A percentile compares a stretch with the other conserved stretches of the same genome.
These are phyloP conservation scores for Zizania palustris DNA, from an alignment of 202 grass and related monocot genomes.

Conservation along the genomic window DNA sequence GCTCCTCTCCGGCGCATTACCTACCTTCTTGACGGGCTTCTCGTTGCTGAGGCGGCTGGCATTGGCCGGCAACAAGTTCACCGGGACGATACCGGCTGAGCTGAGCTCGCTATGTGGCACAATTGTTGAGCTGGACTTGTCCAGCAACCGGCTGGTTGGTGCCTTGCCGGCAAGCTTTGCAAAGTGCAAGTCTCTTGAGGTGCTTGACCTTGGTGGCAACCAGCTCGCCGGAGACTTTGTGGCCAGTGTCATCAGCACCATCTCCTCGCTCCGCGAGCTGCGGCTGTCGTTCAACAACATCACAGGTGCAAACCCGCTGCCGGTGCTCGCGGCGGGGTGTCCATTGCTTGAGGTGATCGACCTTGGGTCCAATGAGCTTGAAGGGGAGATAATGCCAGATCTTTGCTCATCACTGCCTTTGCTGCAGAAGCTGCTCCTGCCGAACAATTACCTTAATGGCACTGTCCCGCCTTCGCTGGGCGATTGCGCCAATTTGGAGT, in stretches of 20 bases:
- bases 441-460: conserved; percentile 77
- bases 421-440: conserved; percentile 58
- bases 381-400: conserved; percentile 58
- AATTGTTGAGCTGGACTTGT: conserved; percentile 65
- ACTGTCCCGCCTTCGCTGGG: conserved; percentile 55
- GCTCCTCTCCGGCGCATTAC: conserved; percentile 55
- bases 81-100: conserved; percentile 59
- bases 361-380: conserved; percentile 73
- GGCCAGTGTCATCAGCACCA: conserved; percentile 55
- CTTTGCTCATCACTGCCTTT: conserved; percentile 63
- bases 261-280: conserved; percentile 61
- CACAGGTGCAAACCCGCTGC: conserved; percentile 59
- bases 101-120: conserved; percentile 66
- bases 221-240: conserved; percentile 80
- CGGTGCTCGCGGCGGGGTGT: conserved; percentile 53
- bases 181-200: conserved; percentile 62
- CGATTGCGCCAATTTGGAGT: conserved; percentile 65
- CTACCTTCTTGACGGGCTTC: conserved; percentile 52
- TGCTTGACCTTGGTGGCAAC: conserved; percentile 65
- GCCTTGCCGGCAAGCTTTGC: conserved; percentile 65
- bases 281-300: conserved; percentile 88
- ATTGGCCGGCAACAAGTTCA: conserved; percentile 66
- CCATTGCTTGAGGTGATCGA: conserved; percentile 70
- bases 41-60: conserved; percentile 51
- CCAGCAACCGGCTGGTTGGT: conserved; percentile 60